phyloP scores from a whole-genome alignment of 139 green algal species.

The Tetratostichococcus sp. region DNA sequence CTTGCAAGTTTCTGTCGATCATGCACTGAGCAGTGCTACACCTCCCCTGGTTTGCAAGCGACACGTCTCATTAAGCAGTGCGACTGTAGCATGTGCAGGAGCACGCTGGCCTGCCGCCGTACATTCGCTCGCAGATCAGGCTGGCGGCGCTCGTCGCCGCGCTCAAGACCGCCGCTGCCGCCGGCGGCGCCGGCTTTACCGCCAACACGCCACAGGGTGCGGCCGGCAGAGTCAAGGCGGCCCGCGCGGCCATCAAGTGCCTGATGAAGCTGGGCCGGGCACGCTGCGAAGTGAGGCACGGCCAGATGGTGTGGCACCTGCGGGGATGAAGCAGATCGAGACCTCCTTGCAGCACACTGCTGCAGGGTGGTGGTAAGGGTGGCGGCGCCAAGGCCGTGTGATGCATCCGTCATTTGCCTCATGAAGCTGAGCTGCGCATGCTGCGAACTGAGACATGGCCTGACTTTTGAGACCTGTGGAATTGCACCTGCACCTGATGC shows the following conservation, averaged over 20 bases:
- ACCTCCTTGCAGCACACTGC: too few species aligned
- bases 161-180: neutral
- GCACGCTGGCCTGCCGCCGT: neutral
- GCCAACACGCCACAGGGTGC: neutral
- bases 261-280: neutral
- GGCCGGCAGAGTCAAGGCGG: neutral
- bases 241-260: neutral
- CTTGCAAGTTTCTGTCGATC: too few species aligned
- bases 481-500: too few species aligned
- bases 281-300: neutral
- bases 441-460: too few species aligned
- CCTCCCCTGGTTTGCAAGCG: too few species aligned
- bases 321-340: neutral
- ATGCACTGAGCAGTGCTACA: too few species aligned
- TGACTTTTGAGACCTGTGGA: too few species aligned
- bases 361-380: too few species aligned
- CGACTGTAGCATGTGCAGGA: neutral
- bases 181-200: neutral
- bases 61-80: too few species aligned
- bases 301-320: neutral
- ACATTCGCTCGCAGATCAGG: neutral
- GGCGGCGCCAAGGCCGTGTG: too few species aligned
- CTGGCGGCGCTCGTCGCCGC: neutral
- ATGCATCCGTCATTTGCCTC: too few species aligned
- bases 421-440: too few species aligned